A percentile compares a stretch with the other conserved stretches of the same genome.
Evolutionary conservation across 2,329 filamentous ascomycete species (phyloP).

Genomic region (Xylaria sp.): DNA sequence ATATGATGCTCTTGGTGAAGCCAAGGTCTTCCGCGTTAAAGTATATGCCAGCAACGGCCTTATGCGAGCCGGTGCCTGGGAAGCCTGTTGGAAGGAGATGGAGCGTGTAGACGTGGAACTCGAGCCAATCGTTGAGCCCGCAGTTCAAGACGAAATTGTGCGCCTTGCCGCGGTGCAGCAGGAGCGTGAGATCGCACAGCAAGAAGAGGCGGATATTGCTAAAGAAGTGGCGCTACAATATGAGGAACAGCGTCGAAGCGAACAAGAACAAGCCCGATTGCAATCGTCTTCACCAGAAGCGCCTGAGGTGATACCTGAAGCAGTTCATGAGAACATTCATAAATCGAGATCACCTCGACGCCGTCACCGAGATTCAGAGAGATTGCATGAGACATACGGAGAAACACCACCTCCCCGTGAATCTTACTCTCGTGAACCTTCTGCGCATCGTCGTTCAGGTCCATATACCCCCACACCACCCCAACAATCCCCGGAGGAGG

Average conservation of each 20-base stretch:
- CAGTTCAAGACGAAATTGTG: constrained; percentile 69
- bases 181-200: constrained; percentile 47
- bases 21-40: constrained; percentile 78
- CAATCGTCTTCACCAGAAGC: constrained; percentile 17
- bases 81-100: constrained; percentile 96
- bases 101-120: constrained; percentile 97
- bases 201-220: constrained; percentile 48
- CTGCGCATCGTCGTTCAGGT: constrained; percentile 38
- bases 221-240: constrained; percentile 48
- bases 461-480: constrained; percentile 43
- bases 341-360: constrained; percentile 43
- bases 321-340: constrained; percentile 39
- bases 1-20: constrained; percentile 62
- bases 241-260: constrained; percentile 49
- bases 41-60: constrained; percentile 95
- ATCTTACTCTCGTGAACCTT: constrained; percentile 33
- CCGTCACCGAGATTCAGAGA: constrained; percentile 59
- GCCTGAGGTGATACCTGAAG: constrained; percentile 30
- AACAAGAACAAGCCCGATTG: constrained; percentile 25
- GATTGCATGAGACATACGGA: constrained; percentile 65
- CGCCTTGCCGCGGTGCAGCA: constrained; percentile 61
- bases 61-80: constrained; percentile 92
- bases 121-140: constrained; percentile 73
- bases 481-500: constrained; percentile 43
- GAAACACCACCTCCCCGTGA: constrained; percentile 41